Base-by-base conservation (phyloP, 192 early-diverging fungal genomes). In the Backusella tuberculispora region DNA sequence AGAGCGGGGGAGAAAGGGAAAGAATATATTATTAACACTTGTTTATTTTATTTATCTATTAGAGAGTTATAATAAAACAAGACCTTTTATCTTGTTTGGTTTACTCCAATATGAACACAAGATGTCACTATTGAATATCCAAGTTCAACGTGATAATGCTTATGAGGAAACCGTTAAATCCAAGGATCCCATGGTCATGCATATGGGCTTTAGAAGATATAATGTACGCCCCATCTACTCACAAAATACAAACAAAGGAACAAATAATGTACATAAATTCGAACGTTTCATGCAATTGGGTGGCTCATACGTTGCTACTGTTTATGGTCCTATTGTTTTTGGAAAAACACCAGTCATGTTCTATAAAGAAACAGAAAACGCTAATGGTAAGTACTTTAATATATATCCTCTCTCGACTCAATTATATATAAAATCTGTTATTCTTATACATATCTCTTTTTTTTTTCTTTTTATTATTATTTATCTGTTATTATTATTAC, bases 211-310 rank as follows among this genome's bases (percentile, higher is more conserved):
- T 86, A 88, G 98, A 53, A 90, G 94, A 45, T 96, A 94, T 83
- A 82, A 85, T 45, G 94, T 94, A 38, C 79, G 80, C 13, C 97
- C 98, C n/a, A 79, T 98, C 69, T 99, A 94, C 76, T 98, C 95
- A 63, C 91, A 95, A 76, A 89, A 95, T 81, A 87, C 91, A 21
- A 92, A 91, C 70, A 86, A 91, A 48, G 87, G 91, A 17, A 87
- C 88, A 34, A 99, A 99, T 81, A 92, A 94, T 76, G 97, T 98
- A 43, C 93, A 96, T 85, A 97, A 97, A 86, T 96, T 93, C 80
- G 95, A 97, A 81, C 89, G 96, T 19, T 99, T 97, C 85, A 80
- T 97, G 66, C 90, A 91, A 77, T 85, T 81, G 24, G 94, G 93
- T 44, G 78, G 88, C 15, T 84, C 88, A 10, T 86, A 86, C 34